Conservation (phyloP, 1,284 basidiomycete species). For the Heterobasidion irregulare region DNA sequence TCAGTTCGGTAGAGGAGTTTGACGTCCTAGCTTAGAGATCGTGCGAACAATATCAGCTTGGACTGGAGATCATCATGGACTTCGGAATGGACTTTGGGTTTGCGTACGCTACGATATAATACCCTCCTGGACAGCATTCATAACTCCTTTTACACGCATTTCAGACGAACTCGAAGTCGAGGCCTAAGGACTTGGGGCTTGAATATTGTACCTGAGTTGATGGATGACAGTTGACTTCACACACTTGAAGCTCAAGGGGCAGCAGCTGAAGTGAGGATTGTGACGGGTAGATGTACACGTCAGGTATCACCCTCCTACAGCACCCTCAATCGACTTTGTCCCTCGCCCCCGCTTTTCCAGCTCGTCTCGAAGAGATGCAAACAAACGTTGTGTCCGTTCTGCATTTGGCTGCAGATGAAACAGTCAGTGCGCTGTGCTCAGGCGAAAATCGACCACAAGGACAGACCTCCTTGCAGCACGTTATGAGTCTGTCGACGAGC, state of each 20-base stretch:
- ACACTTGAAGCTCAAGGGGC: too few relatives aligned
- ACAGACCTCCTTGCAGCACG: constrained; percentile 76
- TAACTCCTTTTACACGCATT: neutral
- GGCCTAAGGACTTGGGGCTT: too few relatives aligned
- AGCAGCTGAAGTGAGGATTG: neutral
- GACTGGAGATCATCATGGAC: neutral
- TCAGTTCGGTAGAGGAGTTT: constrained; percentile 39
- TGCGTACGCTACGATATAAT: neutral
- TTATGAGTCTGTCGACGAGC: constrained; percentile 71
- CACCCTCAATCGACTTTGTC: constrained; percentile 31
- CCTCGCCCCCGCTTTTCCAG: constrained; percentile 52
- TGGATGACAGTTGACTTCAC: too few relatives aligned
- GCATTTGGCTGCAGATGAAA: constrained; percentile 52
- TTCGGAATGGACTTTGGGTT: neutral
- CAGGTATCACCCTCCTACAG: constrained; percentile 22
- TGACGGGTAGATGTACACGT: neutral
- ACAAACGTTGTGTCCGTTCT: constrained; percentile 69
- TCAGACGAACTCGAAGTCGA: neutral
- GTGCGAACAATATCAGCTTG: neutral
- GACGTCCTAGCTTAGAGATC: constrained; percentile 28
- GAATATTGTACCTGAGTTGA: too few relatives aligned
- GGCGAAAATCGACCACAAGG: neutral
- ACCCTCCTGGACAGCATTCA: neutral
- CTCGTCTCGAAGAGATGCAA: constrained; percentile 72
- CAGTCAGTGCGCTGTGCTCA: neutral